Base-by-base conservation (phyloP, 2,329 filamentous ascomycete species). In the Hypoxylon sp. region DNA sequence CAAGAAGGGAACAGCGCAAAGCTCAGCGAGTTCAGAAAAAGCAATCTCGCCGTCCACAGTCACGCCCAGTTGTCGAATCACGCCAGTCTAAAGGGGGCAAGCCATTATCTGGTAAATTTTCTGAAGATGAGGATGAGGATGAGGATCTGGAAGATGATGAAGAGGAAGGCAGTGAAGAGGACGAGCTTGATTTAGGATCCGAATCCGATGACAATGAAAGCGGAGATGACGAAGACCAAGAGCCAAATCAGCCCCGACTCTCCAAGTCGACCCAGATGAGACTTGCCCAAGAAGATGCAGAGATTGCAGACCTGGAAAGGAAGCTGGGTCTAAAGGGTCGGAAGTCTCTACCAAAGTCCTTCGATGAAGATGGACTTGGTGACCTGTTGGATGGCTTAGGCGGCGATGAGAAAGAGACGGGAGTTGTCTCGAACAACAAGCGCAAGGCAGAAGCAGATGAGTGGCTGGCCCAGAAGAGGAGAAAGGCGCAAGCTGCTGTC, bases 221-320 rank as follows among this genome's bases (percentile, higher is more conserved):
- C n/a, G 62, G 63, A 5, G 63, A 65, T 17, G 19, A 7, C 19
- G 30, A 29, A 35, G 47, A 55, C 15, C 42, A 56, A 44, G 26
- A 44, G 7, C 13, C 40, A 3, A 43, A 21, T 38, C 57, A 35
- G n/a, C 50, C 11, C 25, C 53, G 60, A 7, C 26, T 50, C n/a
- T 69, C 73, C 4, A 72, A 68, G 36, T 59, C 59, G 13, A 67
- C 84, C n/a, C 83, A 79, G 65, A 80, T 86, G 3, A 84, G 82
- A 61, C 75, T 97, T 3, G 86, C 83, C 0, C 78, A 90, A 55
- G 93, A 99, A 51, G 91, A 97, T 65, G 89, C 86, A 2, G 91
- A 96, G 62, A 97, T 99, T 61, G 87, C 88, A 13, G 86, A 86
- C 2, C 75, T 97, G 21, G 94, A 99, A 73, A 91, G 87, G 69